Conservation (phyloP, 2,329 filamentous ascomycete genomes). For the Ilyonectria destructans region DNA sequence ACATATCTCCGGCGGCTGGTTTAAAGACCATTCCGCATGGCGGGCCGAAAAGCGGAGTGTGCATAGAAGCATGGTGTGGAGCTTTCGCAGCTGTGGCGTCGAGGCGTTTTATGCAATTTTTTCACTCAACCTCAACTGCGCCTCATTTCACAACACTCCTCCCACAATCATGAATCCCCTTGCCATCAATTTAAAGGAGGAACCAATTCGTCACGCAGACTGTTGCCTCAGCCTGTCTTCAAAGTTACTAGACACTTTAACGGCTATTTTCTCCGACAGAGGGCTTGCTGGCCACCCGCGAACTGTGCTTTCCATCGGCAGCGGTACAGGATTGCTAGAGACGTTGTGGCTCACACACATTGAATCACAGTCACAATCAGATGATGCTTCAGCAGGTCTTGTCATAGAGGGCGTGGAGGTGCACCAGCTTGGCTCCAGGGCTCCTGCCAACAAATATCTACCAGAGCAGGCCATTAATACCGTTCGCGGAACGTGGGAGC, state of each 20-base stretch:
- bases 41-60: too few relatives aligned
- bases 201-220: constrained; percentile 46
- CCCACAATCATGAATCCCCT: constrained; percentile 37
- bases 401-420: constrained; percentile 50
- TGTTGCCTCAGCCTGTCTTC: constrained; percentile 52
- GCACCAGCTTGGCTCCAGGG: constrained; percentile 34
- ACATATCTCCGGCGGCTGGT: too few relatives aligned
- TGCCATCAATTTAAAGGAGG: constrained; percentile 25
- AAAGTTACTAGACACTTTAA: constrained; percentile 43
- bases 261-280: constrained; percentile 20
- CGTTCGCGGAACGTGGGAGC: constrained; percentile 53
- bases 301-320: constrained; percentile 51
- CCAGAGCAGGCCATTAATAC: constrained; percentile 47
- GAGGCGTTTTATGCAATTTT: background rate
- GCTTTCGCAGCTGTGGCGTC: background rate
- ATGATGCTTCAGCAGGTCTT: constrained; percentile 6
- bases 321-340: constrained; percentile 52
- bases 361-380: constrained; percentile 13
- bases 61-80: too few relatives aligned
- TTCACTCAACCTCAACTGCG: background rate
- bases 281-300: constrained; percentile 6
- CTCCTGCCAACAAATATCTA: constrained; percentile 47
- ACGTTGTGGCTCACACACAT: constrained; percentile 41
- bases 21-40: too few relatives aligned
- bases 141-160: background rate